phyloP scores from a whole-genome alignment of 2,329 filamentous ascomycete genomes.

The Fusarium siculi region DNA sequence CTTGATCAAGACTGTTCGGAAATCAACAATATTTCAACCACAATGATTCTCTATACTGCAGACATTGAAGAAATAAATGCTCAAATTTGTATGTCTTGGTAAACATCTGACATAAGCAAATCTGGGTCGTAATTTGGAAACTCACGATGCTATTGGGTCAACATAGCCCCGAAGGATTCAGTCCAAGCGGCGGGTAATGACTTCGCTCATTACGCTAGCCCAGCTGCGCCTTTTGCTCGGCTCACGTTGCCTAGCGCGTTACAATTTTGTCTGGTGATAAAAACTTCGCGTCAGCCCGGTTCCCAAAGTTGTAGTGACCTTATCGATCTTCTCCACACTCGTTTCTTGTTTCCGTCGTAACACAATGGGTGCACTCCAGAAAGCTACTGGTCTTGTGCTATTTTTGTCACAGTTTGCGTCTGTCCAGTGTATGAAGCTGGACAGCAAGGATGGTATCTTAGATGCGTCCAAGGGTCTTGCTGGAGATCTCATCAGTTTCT shows the following conservation, averaged over 20 bases:
- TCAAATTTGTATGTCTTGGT: neutral
- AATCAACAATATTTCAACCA: neutral
- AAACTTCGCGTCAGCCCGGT: neutral
- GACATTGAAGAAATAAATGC: neutral
- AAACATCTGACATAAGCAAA: neutral
- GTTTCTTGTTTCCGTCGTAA: neutral
- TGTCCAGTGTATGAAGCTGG: constrained; percentile 19
- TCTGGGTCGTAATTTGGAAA: neutral
- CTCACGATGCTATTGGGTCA: neutral
- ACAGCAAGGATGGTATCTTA: constrained; percentile 12
- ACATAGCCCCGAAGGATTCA: constrained; percentile 6
- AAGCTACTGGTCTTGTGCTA: neutral
- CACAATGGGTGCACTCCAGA: constrained; percentile 5
- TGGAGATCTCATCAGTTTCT: constrained; percentile 61
- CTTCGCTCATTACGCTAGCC: constrained; percentile 13
- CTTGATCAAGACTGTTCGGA: neutral
- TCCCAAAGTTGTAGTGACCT: neutral
- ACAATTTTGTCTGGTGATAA: neutral
- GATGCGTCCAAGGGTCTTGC: constrained; percentile 52
- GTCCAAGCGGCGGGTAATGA: neutral
- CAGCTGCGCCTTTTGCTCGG: neutral
- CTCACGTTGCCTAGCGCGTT: neutral
- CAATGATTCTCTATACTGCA: neutral
- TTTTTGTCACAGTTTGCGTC: neutral
- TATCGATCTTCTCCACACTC: neutral